phyloP scores from a whole-genome alignment of 164 flowering plant species.

The Stephania cephalantha region DNA sequence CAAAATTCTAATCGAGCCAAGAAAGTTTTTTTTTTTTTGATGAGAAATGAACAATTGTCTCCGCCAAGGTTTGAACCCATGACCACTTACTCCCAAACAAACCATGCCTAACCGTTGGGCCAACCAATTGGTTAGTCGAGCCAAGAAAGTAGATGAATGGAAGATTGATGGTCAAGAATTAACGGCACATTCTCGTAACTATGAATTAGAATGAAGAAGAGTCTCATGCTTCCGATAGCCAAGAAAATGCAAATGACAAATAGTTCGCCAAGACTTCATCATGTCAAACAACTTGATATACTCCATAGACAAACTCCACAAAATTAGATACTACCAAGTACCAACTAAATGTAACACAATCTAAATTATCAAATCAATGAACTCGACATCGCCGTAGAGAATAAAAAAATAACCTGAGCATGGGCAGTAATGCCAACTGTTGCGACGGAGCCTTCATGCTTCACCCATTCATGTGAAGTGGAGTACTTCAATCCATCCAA shows the following conservation, averaged over 20 bases:
- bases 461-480: constrained; percentile 93
- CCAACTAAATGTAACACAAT: background rate
- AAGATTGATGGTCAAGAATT: background rate
- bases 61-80: too few relatives aligned
- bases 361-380: too few relatives aligned
- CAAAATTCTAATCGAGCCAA: background rate
- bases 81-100: too few relatives aligned
- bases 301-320: background rate
- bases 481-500: constrained; percentile 86
- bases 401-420: constrained; percentile 62
- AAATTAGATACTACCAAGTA: background rate
- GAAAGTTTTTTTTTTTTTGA: background rate
- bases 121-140: background rate
- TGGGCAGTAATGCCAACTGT: constrained; percentile 94
- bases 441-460: constrained; percentile 86
- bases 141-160: background rate
- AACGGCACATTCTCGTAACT: background rate
- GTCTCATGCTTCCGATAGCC: background rate
- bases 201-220: background rate
- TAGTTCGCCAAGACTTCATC: too few relatives aligned
- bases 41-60: too few relatives aligned
- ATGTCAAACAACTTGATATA: background rate
- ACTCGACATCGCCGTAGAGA: too few relatives aligned
- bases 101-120: background rate
- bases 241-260: background rate